These are phyloP conservation scores for Pterothamnion heteromorphum DNA, from an alignment of 31 red algal species.

Conservation along the genomic window DNA sequence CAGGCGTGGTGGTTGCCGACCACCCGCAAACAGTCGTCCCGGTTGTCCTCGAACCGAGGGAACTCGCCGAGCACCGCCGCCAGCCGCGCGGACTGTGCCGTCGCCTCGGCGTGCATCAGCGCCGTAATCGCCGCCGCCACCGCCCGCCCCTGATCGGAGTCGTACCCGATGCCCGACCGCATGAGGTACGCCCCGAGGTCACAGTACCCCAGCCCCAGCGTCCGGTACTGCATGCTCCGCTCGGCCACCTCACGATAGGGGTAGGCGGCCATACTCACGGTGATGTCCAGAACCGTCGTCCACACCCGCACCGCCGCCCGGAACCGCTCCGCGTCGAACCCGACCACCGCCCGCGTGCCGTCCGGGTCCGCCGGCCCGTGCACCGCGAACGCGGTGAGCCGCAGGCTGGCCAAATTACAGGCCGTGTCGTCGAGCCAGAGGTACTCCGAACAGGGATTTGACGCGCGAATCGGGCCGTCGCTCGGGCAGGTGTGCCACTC, in stretches of 20 bases:
- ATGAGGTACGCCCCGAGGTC: background rate
- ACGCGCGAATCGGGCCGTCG: background rate
- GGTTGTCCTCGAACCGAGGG: background rate
- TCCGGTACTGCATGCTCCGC: background rate
- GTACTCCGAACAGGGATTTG: constrained; percentile 5
- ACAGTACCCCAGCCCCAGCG: background rate
- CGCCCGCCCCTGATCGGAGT: background rate
- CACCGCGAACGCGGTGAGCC: background rate
- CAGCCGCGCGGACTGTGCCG: background rate
- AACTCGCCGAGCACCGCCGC: background rate
- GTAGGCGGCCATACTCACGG: background rate
- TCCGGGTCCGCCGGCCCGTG: background rate
- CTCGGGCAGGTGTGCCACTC: constrained; percentile 1
- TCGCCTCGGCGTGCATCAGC: background rate
- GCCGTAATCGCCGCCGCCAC: background rate
- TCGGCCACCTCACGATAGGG: background rate
- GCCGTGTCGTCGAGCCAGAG: background rate
- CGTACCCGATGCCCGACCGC: constrained; percentile 13
- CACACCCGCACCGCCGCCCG: background rate
- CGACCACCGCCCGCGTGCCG: background rate
- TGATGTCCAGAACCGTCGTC: constrained; percentile 11
- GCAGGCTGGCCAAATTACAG: background rate
- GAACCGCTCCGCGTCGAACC: background rate
- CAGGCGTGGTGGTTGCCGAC: background rate
- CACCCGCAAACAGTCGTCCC: background rate